Evolutionary conservation across 1,139 yeast species (phyloP).

Genomic region (Debaryomyces coudertii): DNA sequence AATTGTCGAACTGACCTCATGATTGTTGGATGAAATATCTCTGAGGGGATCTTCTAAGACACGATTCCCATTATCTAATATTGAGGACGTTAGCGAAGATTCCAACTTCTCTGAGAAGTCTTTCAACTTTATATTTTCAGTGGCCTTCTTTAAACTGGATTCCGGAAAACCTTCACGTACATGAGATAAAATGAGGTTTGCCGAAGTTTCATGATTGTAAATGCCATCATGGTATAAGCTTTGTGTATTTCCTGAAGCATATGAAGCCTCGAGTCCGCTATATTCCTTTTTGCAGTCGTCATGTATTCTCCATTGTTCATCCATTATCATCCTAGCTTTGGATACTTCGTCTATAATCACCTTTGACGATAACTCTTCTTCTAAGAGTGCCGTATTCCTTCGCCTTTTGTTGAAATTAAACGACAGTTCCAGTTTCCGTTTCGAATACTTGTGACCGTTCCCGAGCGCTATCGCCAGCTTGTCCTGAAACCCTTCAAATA

Average conservation of each 20-base stretch:
- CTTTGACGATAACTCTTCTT: not conserved
- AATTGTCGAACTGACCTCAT: not conserved
- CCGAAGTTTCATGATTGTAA: too few species aligned
- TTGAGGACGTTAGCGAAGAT: not conserved
- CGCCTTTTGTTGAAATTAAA: not conserved
- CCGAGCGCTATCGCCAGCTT: not conserved
- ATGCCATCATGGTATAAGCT: too few species aligned
- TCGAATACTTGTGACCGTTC: not conserved
- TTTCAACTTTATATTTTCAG: not conserved
- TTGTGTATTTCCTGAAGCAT: too few species aligned
- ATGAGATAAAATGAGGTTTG: not conserved
- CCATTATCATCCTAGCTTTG: not conserved
- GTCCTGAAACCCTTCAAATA: not conserved
- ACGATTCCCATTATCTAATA: not conserved
- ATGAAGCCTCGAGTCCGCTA: too few species aligned
- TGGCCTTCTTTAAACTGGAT: not conserved
- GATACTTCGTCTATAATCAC: not conserved
- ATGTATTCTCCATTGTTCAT: not conserved
- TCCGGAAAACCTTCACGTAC: not conserved
- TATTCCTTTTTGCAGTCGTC: too few species aligned
- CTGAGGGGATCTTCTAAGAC: not conserved
- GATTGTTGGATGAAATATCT: not conserved
- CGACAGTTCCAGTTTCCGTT: not conserved
- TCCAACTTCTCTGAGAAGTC: not conserved
- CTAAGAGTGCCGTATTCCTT: not conserved